Percentiles rank a stretch among this genome's conserved stretches.
Evolutionary conservation across 352 stramenopile genomes (phyloP).

Genomic region (Plasmopara muralis): DNA sequence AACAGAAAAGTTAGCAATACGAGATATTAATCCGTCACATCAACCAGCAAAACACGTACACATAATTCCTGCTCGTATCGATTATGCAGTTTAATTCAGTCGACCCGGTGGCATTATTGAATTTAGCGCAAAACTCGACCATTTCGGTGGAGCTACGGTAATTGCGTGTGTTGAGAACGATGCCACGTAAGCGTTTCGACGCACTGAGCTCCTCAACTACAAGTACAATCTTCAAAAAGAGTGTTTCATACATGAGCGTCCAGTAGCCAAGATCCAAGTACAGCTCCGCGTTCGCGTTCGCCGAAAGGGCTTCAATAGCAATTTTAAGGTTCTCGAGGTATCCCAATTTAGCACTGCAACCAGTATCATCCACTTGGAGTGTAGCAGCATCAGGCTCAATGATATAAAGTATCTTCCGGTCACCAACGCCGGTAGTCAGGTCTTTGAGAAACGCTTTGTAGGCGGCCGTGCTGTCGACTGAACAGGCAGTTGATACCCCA

Average conservation of each 20-base stretch:
- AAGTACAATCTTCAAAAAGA: conserved; percentile 21
- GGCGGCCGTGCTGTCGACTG: conserved; percentile 33
- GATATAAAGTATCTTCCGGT: conserved; percentile 56
- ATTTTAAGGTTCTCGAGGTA: conserved; percentile 52
- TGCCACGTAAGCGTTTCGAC: conserved; percentile 40
- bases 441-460: conserved; percentile 41
- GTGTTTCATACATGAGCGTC: conserved; percentile 30
- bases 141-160: conserved; percentile 53
- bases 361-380: conserved; percentile 29
- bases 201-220: conserved; percentile 37
- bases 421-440: conserved; percentile 29
- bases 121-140: conserved; percentile 36
- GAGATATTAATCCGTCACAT: conserved; percentile 44
- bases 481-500: conserved; percentile 36
- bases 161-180: conserved; percentile 65
- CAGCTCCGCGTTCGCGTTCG: conserved; percentile 47
- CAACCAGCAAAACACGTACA: conserved; percentile 35
- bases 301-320: conserved; percentile 42
- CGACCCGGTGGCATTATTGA: conserved; percentile 41
- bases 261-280: conserved; percentile 66
- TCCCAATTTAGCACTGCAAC: conserved; percentile 29
- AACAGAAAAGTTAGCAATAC: too few species aligned
- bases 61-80: conserved; percentile 61
- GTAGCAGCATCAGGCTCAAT: conserved; percentile 59
- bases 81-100: conserved; percentile 44